Evolutionary conservation across 139 green algal genomes (phyloP), one percentile per base, ranked within the genome.

Genomic region (Cymbomonas tetramitiformis): DNA sequence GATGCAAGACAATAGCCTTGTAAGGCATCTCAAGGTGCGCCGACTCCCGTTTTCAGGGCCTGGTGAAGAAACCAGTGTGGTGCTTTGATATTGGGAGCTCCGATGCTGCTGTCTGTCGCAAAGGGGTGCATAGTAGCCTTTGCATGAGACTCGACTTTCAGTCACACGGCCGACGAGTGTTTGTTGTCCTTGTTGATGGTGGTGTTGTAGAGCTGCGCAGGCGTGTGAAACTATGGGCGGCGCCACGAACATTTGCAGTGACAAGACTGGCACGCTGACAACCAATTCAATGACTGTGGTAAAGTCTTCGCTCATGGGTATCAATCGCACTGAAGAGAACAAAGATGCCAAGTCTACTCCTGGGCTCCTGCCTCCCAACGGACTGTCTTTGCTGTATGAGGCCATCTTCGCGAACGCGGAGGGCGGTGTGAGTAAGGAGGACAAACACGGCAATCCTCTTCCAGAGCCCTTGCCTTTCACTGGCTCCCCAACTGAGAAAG

Each of bases 251-350:
- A 97, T 98, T 65, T 96, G 88, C 81, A 88, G 76, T 2, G 91
- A 98, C 76, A 98, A 98, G 78, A 93, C 81, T 2, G 88, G 88
- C 33, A 97, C 88, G 23, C 73, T 97, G 34, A 98, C 91, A 1
- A 80, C 94, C 64, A 98, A 98, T 72, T 74, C 83, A 56, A 98
- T 98, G 90, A 97, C 90, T 1, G 88, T 98, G 32, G 83, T 91
- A n/a, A 73, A 86, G 58, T 83, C 79, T 25, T 93, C 82, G 82
- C 85, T 95, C 41, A 56, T 54, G 4, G 86, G 81, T n/a, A 69
- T 64, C 9, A 63, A 73, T 39, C 75, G 65, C 15, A 50, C 74
- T 32, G 36, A 68, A n/a, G n/a, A n/a, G n/a, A n/a, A n/a, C n/a
- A n/a, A n/a, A n/a, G n/a, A n/a, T n/a, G n/a, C n/a, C n/a, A n/a